A percentile compares a stretch with the other conserved stretches of the same genome.
Conservation (phyloP, 495 filamentous ascomycete genomes). For the Neurospora cerealis region DNA sequence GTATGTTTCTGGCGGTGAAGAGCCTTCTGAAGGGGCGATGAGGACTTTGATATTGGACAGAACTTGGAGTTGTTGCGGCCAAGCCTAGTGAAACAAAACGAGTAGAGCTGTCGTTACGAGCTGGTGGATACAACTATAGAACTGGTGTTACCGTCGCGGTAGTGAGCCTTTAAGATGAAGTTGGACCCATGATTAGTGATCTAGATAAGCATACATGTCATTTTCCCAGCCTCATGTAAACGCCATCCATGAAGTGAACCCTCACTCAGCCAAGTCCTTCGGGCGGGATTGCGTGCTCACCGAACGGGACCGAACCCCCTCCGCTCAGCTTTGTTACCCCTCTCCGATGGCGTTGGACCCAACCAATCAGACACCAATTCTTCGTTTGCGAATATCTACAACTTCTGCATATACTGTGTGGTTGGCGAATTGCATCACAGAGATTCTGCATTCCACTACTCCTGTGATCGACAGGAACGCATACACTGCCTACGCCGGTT, state of each 20-base stretch:
- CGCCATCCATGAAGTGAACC: not conserved
- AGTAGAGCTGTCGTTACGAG: not conserved
- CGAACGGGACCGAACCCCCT: not conserved
- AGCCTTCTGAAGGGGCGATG: too few relatives aligned
- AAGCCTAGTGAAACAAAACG: not conserved
- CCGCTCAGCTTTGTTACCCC: not conserved
- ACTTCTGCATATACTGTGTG: not conserved
- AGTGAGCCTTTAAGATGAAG: not conserved
- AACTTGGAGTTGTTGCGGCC: not conserved
- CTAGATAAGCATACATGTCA: not conserved
- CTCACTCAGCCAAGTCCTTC: not conserved
- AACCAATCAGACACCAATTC: not conserved
- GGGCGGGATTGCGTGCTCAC: not conserved
- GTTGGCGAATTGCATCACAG: conserved; percentile 9
- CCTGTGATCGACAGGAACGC: conserved; percentile 1
- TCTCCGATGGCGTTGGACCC: not conserved
- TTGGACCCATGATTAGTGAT: not conserved
- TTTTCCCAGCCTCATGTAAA: not conserved
- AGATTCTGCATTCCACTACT: conserved; percentile 16
- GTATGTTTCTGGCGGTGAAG: too few relatives aligned
- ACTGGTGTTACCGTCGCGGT: not conserved
- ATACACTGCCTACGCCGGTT: not conserved
- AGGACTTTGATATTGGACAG: too few relatives aligned
- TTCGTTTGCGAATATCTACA: not conserved
- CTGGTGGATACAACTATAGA: not conserved